These are phyloP conservation scores for Penicillium sp. DNA, from an alignment of 2,329 filamentous ascomycete genomes.

Conservation along the genomic window DNA sequence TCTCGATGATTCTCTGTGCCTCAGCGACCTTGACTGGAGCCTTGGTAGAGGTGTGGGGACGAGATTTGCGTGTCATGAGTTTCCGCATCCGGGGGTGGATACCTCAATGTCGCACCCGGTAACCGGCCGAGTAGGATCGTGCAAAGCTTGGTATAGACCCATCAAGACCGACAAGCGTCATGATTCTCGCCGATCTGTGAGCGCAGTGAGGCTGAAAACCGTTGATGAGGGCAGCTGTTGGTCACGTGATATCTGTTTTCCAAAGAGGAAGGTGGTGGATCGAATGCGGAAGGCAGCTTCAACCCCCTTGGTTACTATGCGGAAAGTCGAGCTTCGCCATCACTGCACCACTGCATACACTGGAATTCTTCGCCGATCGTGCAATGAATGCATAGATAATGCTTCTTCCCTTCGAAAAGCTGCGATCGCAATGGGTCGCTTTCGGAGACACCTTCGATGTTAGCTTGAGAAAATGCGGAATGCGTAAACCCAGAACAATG, in stretches of 20 bases:
- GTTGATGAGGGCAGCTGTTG: background rate
- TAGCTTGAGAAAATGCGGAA: background rate
- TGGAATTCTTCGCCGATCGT: conserved; percentile 7
- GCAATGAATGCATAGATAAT: conserved; percentile 1
- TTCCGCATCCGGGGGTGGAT: conserved; percentile 23
- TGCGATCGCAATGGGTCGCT: background rate
- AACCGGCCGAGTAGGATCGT: background rate
- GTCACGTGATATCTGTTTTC: conserved; percentile 12
- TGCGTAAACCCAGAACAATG: conserved; percentile 4
- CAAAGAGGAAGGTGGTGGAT: conserved; percentile 14
- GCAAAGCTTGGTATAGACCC: background rate
- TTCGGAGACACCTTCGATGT: background rate
- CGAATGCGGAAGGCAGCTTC: background rate
- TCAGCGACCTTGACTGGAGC: conserved; percentile 11
- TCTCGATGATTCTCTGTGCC: conserved; percentile 12
- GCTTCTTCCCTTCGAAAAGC: background rate
- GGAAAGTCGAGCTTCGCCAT: conserved; percentile 1
- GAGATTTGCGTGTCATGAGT: conserved; percentile 6
- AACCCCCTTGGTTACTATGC: conserved; percentile 1
- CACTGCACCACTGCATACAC: conserved; percentile 7
- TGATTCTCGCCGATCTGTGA: background rate
- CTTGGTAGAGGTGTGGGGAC: conserved; percentile 6
- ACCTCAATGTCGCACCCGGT: conserved; percentile 18
- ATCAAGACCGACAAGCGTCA: background rate
- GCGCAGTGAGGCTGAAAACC: background rate